Evolutionary conservation across 2,329 filamentous ascomycete species (phyloP).

Genomic region (Xenoacremonium recifei): DNA sequence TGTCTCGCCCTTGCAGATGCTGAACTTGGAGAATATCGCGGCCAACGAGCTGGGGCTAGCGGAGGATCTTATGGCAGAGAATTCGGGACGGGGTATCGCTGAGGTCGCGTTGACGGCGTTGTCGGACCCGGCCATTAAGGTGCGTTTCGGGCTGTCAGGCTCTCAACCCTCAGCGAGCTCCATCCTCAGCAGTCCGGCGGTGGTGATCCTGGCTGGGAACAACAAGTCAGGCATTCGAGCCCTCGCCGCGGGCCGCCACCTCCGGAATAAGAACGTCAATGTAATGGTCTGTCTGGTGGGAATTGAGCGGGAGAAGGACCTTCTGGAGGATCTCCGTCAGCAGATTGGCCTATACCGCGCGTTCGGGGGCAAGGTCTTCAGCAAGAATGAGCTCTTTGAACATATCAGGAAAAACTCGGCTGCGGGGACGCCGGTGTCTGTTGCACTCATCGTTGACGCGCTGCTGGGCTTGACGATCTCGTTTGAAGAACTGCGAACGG

Average conservation of each 20-base stretch:
- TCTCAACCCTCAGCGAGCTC: slow-evolving; percentile 31
- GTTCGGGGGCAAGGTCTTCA: slow-evolving; percentile 72
- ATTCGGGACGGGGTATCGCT: slow-evolving; percentile 83
- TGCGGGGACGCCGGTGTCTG: slow-evolving; percentile 47
- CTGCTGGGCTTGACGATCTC: slow-evolving; percentile 82
- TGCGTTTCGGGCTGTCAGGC: slow-evolving; percentile 45
- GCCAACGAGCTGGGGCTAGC: slow-evolving; percentile 83
- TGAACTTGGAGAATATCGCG: slow-evolving; percentile 89
- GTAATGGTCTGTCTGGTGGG: slow-evolving; percentile 83
- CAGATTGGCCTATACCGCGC: slow-evolving; percentile 83
- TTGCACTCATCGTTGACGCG: slow-evolving; percentile 85
- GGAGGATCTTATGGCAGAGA: slow-evolving; percentile 89
- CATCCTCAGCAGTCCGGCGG: slow-evolving; percentile 35
- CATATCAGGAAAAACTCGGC: slow-evolving; percentile 49
- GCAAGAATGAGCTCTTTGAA: slow-evolving; percentile 61
- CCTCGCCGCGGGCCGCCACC: slow-evolving; percentile 80
- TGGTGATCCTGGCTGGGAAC: slow-evolving; percentile 89
- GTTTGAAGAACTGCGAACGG: slow-evolving; percentile 82
- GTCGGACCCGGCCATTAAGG: slow-evolving; percentile 58
- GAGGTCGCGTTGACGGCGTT: slow-evolving; percentile 75
- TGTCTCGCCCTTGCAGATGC: slow-evolving; percentile 77
- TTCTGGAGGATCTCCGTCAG: slow-evolving; percentile 75
- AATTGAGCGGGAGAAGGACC: slow-evolving; percentile 76
- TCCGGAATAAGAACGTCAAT: slow-evolving; percentile 78
- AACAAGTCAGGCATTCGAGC: slow-evolving; percentile 85